Percentiles rank a stretch among this genome's conserved stretches.
Conservation (phyloP, 2,329 filamentous ascomycete genomes). For the Furcasterigmium sp. region DNA sequence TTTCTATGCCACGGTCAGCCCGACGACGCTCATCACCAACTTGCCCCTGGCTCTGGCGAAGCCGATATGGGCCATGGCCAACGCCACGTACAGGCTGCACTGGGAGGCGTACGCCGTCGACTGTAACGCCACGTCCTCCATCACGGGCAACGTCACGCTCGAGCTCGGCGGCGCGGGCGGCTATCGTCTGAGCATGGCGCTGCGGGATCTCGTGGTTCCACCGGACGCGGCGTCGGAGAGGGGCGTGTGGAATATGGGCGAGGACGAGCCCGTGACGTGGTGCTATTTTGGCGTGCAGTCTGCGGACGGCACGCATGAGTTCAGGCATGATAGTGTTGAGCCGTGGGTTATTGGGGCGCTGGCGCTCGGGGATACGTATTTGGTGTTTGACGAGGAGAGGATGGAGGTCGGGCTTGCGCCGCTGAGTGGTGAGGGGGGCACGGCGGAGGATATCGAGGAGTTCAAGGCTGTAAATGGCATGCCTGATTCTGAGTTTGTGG, state of each 20-base stretch:
- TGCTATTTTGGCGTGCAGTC: slow-evolving; percentile 25
- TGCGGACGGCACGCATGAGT: neutral
- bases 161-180: slow-evolving; percentile 19
- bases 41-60: slow-evolving; percentile 16
- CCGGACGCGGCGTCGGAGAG: neutral
- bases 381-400: slow-evolving; percentile 25
- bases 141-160: slow-evolving; percentile 16
- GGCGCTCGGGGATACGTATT: slow-evolving; percentile 23
- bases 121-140: slow-evolving; percentile 16
- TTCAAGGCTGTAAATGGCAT: neutral
- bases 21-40: neutral
- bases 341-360: slow-evolving; percentile 17
- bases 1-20: neutral
- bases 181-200: slow-evolving; percentile 16
- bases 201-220: slow-evolving; percentile 22
- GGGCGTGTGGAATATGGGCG: neutral
- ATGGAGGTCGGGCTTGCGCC: slow-evolving; percentile 22
- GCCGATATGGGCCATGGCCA: slow-evolving; percentile 19
- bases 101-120: slow-evolving; percentile 13
- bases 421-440: neutral
- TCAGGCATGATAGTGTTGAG: neutral
- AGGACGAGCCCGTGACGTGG: slow-evolving; percentile 5
- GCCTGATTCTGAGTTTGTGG: neutral
- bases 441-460: neutral
- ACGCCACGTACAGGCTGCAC: slow-evolving; percentile 15